Evolutionary conservation across 1,139 yeast genomes (phyloP).

Genomic region (Meyerozyma elateridarum): DNA sequence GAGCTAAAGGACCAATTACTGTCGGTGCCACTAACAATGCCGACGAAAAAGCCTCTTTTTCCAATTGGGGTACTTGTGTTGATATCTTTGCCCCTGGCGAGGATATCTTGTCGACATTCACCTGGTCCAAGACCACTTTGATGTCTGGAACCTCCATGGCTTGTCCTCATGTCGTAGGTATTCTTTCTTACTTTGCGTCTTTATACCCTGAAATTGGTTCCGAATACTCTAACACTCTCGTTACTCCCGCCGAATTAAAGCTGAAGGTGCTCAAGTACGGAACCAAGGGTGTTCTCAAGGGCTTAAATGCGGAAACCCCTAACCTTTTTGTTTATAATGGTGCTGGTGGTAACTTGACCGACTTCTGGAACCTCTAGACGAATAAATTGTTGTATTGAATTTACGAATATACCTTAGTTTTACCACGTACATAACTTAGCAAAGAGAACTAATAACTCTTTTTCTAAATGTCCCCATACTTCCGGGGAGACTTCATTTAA

Average conservation of each 20-base stretch:
- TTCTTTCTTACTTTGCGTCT: conserved; percentile 37
- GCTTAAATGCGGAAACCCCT: conserved; percentile 18
- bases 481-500: too few species aligned
- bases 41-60: conserved; percentile 37
- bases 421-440: too few species aligned
- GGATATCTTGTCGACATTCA: conserved; percentile 36
- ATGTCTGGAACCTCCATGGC: conserved; percentile 47
- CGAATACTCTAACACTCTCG: conserved; percentile 22
- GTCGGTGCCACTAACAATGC: conserved; percentile 39
- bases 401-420: too few species aligned
- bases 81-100: conserved; percentile 45
- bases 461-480: too few species aligned
- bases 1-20: conserved; percentile 38
- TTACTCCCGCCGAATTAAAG: conserved; percentile 34
- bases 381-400: too few species aligned
- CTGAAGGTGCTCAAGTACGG: conserved; percentile 32
- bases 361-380: conserved; percentile 16
- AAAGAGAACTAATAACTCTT: too few species aligned
- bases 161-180: conserved; percentile 40
- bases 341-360: conserved; percentile 20
- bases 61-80: conserved; percentile 43
- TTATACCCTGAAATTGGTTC: conserved; percentile 37
- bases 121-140: conserved; percentile 29
- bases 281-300: conserved; percentile 28
- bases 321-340: conserved; percentile 24